phyloP scores from a whole-genome alignment of 2,329 filamentous ascomycete species.

The Penicillium sp. region DNA sequence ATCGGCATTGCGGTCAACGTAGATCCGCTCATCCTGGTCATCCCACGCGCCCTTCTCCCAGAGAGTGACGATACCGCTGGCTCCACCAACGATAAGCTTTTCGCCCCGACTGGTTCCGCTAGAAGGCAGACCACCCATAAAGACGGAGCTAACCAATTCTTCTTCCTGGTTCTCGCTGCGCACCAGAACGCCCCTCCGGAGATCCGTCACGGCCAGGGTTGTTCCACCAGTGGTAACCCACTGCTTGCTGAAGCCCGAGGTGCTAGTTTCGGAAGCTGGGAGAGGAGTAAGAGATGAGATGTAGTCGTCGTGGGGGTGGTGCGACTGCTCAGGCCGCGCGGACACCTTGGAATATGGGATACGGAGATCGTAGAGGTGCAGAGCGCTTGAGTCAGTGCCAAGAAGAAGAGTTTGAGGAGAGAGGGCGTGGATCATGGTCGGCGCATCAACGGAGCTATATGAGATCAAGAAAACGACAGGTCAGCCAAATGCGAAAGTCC shows the following conservation, averaged over 20 bases:
- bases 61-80: conserved; percentile 78
- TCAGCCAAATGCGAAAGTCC: conserved; percentile 6
- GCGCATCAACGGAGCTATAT: conserved; percentile 61
- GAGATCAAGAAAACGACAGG: conserved; percentile 22
- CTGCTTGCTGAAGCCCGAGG: conserved; percentile 87
- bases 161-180: conserved; percentile 94
- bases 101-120: conserved; percentile 67
- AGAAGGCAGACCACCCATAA: conserved; percentile 73
- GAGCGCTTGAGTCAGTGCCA: conserved; percentile 82
- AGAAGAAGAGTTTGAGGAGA: conserved; percentile 86
- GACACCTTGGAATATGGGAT: conserved; percentile 55
- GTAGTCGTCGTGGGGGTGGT: conserved; percentile 88
- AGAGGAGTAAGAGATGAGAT: conserved; percentile 84
- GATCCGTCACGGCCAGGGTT: conserved; percentile 84
- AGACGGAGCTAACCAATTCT: conserved; percentile 78
- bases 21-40: conserved; percentile 86
- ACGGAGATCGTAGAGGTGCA: conserved; percentile 86
- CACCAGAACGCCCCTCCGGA: conserved; percentile 80
- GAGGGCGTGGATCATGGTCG: conserved; percentile 76
- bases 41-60: conserved; percentile 97
- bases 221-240: conserved; percentile 93
- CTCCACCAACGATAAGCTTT: conserved; percentile 74
- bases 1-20: conserved; percentile 62
- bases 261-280: conserved; percentile 75
- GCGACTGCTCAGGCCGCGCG: conserved; percentile 71